These are phyloP conservation scores for Fusarium foetens DNA, from an alignment of 2,329 filamentous ascomycete species.

Conservation along the genomic window DNA sequence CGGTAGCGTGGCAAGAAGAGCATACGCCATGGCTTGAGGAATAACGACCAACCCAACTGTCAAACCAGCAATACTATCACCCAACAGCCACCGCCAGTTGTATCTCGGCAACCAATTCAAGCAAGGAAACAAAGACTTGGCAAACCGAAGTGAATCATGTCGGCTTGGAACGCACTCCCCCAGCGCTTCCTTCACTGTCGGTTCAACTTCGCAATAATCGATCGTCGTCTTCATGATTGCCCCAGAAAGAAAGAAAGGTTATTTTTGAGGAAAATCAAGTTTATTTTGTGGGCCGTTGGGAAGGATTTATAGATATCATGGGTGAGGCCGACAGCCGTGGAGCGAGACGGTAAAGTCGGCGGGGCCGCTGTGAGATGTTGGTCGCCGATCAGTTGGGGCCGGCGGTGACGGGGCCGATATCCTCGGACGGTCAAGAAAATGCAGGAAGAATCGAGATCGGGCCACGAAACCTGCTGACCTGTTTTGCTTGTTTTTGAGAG, in stretches of 20 bases:
- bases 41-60: constrained; percentile 75
- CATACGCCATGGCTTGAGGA: constrained; percentile 84
- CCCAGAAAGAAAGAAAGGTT: not conserved
- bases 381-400: constrained; percentile 15
- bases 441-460: not conserved
- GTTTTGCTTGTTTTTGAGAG: not conserved
- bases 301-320: not conserved
- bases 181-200: constrained; percentile 3
- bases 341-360: constrained; percentile 13
- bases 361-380: not conserved
- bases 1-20: constrained; percentile 73
- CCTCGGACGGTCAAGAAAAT: not conserved
- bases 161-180: not conserved
- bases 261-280: not conserved
- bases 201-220: constrained; percentile 7
- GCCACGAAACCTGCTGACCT: not conserved
- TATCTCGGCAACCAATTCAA: constrained; percentile 8
- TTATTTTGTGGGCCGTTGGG: constrained; percentile 8
- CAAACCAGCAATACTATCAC: constrained; percentile 31
- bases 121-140: constrained; percentile 6
- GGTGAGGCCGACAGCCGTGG: constrained; percentile 18
- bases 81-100: constrained; percentile 21
- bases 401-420: constrained; percentile 10
- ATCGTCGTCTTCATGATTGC: constrained; percentile 3
- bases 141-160: not conserved